Evolutionary conservation across 257 asterid species (phyloP).

Genomic region (Solanum megistacrolobum): DNA sequence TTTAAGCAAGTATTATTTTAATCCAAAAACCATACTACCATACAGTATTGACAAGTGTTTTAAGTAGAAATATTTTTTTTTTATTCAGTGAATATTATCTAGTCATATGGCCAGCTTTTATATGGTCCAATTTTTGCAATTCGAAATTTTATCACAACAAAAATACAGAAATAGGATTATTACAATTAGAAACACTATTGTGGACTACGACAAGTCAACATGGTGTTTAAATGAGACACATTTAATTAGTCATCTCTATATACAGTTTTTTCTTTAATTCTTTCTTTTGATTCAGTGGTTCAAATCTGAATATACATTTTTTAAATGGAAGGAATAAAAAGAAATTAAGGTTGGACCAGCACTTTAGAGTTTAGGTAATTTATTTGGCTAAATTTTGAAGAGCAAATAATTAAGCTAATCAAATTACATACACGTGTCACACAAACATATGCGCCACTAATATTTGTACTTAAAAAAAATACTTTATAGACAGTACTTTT

Average conservation of each 20-base stretch:
- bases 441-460: background rate
- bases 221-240: background rate
- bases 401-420: background rate
- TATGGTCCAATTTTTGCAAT: background rate
- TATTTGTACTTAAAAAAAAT: background rate
- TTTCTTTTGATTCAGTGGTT: background rate
- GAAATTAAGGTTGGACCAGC: background rate
- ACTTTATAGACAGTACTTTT: background rate
- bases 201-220: background rate
- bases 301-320: background rate
- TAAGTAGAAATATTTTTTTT: background rate
- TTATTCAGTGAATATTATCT: background rate
- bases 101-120: background rate
- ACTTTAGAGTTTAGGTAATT: background rate
- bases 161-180: background rate
- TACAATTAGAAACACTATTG: background rate
- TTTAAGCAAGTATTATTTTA: background rate
- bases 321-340: background rate
- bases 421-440: background rate
- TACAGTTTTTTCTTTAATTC: background rate
- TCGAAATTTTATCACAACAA: background rate
- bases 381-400: background rate
- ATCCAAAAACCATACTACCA: background rate
- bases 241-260: background rate
- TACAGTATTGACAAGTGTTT: background rate